Evolutionary conservation across 2,329 filamentous ascomycete species (phyloP).

Genomic region (Cercospora nicotianae): DNA sequence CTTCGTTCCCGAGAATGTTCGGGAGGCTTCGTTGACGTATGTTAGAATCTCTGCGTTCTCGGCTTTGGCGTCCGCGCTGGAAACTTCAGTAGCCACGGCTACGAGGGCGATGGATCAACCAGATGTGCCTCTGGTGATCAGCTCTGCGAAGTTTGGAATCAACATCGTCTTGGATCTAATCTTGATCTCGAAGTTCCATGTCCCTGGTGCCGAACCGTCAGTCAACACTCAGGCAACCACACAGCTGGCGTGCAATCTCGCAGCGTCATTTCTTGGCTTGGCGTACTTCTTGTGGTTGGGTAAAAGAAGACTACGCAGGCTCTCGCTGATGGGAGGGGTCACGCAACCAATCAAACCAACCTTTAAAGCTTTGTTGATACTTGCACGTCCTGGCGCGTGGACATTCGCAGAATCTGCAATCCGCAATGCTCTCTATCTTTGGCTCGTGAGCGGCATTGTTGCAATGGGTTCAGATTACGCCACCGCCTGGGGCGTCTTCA

Average conservation of each 20-base stretch:
- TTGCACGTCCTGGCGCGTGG: slow-evolving; percentile 58
- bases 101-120: slow-evolving; percentile 68
- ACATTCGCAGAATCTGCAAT: slow-evolving; percentile 66
- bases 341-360: slow-evolving; percentile 37
- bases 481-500: slow-evolving; percentile 73
- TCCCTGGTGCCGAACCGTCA: slow-evolving; percentile 55
- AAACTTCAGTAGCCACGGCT: slow-evolving; percentile 60
- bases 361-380: slow-evolving; percentile 49
- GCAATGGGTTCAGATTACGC: slow-evolving; percentile 64
- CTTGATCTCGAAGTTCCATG: slow-evolving; percentile 65
- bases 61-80: slow-evolving; percentile 61
- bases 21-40: slow-evolving; percentile 60
- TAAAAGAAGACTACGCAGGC: slow-evolving; percentile 21
- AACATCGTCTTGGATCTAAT: slow-evolving; percentile 69
- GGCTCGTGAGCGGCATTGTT: slow-evolving; percentile 66
- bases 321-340: not conserved
- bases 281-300: slow-evolving; percentile 58
- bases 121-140: slow-evolving; percentile 68
- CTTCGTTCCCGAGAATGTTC: slow-evolving; percentile 63
- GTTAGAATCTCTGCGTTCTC: slow-evolving; percentile 65
- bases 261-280: slow-evolving; percentile 57
- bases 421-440: slow-evolving; percentile 69
- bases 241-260: slow-evolving; percentile 61
- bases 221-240: slow-evolving; percentile 66
- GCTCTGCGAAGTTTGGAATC: slow-evolving; percentile 60